Percentiles rank a stretch among this genome's conserved stretches.
These are phyloP conservation scores for Scopulariopsis brevicaulis DNA, from an alignment of 2,329 filamentous ascomycete genomes.

Conservation along the genomic window DNA sequence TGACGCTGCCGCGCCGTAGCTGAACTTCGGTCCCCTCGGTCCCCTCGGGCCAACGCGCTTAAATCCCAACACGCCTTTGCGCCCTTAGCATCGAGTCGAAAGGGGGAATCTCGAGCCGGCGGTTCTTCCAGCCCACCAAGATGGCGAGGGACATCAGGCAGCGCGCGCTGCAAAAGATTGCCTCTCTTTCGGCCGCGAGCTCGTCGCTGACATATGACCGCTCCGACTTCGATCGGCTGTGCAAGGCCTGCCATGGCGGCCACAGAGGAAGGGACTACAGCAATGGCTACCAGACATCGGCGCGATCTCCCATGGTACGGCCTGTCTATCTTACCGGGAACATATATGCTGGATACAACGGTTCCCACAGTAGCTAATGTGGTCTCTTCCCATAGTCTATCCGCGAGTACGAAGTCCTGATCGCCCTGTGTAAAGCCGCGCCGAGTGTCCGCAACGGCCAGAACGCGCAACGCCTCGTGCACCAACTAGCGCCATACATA, in stretches of 20 bases:
- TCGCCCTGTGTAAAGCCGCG: constrained; percentile 85
- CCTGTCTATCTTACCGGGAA: neutral
- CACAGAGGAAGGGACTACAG: constrained; percentile 27
- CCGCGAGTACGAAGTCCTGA: constrained; percentile 81
- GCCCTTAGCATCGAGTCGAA: neutral
- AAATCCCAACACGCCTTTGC: neutral
- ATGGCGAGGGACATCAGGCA: constrained; percentile 37
- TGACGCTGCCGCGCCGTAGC: neutral
- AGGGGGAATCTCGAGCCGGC: neutral
- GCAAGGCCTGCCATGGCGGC: constrained; percentile 41
- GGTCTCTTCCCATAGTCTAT: constrained; percentile 49
- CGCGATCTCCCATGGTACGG: constrained; percentile 49
- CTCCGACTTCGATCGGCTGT: constrained; percentile 52
- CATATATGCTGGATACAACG: neutral
- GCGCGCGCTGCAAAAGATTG: constrained; percentile 54
- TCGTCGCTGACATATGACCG: constrained; percentile 43
- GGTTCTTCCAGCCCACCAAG: neutral
- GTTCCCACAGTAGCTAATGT: neutral
- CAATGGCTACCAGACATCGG: constrained; percentile 32
- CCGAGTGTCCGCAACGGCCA: constrained; percentile 59
- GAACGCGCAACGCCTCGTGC: constrained; percentile 67
- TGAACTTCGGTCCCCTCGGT: neutral
- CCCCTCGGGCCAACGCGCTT: neutral
- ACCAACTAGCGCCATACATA: constrained; percentile 73
- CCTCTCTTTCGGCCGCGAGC: constrained; percentile 46